Evolutionary conservation across 1,284 basidiomycete species (phyloP).

Genomic region (Xanthoconium separans): DNA sequence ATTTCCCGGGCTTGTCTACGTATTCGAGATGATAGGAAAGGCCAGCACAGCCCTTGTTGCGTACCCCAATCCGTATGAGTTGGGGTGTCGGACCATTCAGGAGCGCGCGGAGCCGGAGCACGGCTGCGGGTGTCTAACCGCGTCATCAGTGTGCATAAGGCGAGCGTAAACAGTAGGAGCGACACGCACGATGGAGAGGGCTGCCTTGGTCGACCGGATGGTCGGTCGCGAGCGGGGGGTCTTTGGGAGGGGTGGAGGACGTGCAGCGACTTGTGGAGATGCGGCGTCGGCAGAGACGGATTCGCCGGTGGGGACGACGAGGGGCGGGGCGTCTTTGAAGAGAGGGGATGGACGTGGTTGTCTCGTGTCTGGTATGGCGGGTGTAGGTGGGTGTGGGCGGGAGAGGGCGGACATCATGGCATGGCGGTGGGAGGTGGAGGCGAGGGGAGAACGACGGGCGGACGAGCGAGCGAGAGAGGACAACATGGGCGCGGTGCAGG

Average conservation of each 20-base stretch:
- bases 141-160: neutral
- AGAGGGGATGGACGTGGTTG: conserved; percentile 27
- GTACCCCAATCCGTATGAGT: conserved; percentile 92
- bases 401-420: conserved; percentile 64
- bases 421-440: conserved; percentile 35
- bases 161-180: too few relatives aligned
- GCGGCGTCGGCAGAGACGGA: conserved; percentile 57
- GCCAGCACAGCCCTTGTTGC: conserved; percentile 99
- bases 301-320: conserved; percentile 47
- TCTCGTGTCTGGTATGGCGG: conserved; percentile 19
- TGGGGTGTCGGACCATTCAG: conserved; percentile 83
- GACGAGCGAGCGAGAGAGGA: conserved; percentile 22
- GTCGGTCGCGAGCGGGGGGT: conserved; percentile 61
- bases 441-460: conserved; percentile 16
- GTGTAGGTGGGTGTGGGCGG: conserved; percentile 18
- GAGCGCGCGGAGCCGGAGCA: conserved; percentile 69
- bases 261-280: conserved; percentile 68
- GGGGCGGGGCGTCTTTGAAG: conserved; percentile 49
- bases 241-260: conserved; percentile 66
- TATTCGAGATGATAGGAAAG: conserved; percentile 98
- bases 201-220: conserved; percentile 78
- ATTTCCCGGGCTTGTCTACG: conserved; percentile 85
- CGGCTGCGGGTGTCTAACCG: conserved; percentile 77
- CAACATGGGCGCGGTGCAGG: conserved; percentile 26
- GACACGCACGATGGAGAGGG: conserved; percentile 75